Evolutionary conservation across 2,329 filamentous ascomycete genomes (phyloP).

Genomic region (Curvularia sp.): DNA sequence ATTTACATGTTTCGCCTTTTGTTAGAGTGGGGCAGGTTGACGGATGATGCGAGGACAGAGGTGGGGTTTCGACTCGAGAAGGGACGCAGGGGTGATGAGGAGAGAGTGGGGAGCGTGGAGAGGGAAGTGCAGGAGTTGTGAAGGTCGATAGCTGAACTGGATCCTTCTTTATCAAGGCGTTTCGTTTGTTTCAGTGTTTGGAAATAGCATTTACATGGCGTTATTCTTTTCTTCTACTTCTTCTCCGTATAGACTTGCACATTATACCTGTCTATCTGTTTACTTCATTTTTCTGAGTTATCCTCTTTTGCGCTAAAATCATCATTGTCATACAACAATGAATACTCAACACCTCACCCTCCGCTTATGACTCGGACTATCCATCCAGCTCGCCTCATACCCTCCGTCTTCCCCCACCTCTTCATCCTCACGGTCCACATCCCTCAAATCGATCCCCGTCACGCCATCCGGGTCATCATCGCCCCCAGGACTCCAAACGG

Average conservation of each 20-base stretch:
- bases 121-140: constrained; percentile 7
- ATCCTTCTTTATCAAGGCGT: background rate
- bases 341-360: constrained; percentile 1
- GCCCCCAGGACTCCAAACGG: constrained; percentile 54
- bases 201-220: constrained; percentile 13
- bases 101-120: background rate
- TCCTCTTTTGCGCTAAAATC: background rate
- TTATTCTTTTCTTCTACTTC: background rate
- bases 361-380: constrained; percentile 38
- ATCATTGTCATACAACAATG: background rate
- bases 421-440: constrained; percentile 34
- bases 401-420: constrained; percentile 38
- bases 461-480: constrained; percentile 25
- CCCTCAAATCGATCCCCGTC: constrained; percentile 16
- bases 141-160: background rate
- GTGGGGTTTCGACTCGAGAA: constrained; percentile 43
- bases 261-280: background rate
- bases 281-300: background rate
- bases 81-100: constrained; percentile 9
- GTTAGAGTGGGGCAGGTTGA: constrained; percentile 67
- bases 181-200: background rate
- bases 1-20: constrained; percentile 80
- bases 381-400: constrained; percentile 36
- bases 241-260: background rate
- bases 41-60: constrained; percentile 45